Conservation (phyloP, 1,139 yeast genomes). For the Blastobotrys indianensis region DNA sequence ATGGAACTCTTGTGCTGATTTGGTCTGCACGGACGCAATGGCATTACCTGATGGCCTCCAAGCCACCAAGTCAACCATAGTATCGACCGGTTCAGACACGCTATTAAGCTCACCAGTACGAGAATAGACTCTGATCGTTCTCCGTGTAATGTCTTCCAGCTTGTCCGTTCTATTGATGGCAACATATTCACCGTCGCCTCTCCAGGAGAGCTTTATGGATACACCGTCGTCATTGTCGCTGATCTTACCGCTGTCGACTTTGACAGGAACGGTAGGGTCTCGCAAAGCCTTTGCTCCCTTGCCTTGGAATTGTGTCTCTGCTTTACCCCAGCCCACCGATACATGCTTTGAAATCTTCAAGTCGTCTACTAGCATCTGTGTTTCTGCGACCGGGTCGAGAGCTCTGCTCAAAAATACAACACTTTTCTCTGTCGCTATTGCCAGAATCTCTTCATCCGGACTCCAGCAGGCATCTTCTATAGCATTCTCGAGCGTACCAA, state of each 20-base stretch:
- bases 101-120: conserved; percentile 72
- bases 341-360: conserved; percentile 75
- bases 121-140: conserved; percentile 78
- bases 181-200: conserved; percentile 90
- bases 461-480: conserved; percentile 79
- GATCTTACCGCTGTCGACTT: conserved; percentile 58
- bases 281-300: conserved; percentile 83
- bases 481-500: conserved; percentile 80
- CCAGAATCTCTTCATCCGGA: conserved; percentile 81
- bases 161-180: conserved; percentile 61
- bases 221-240: conserved; percentile 48
- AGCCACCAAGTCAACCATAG: conserved; percentile 62
- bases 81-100: conserved; percentile 87
- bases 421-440: conserved; percentile 53
- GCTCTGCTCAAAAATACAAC: conserved; percentile 64
- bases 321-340: conserved; percentile 97
- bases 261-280: conserved; percentile 88
- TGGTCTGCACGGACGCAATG: conserved; percentile 76
- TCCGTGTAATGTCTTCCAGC: conserved; percentile 46
- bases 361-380: conserved; percentile 54
- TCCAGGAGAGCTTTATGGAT: conserved; percentile 63
- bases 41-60: conserved; percentile 93
- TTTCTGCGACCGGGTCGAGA: conserved; percentile 77
- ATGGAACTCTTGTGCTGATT: conserved; percentile 23
- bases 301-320: conserved; percentile 95